phyloP scores from a whole-genome alignment of 2,329 filamentous ascomycete species.

The Colletotrichum spaethianum region DNA sequence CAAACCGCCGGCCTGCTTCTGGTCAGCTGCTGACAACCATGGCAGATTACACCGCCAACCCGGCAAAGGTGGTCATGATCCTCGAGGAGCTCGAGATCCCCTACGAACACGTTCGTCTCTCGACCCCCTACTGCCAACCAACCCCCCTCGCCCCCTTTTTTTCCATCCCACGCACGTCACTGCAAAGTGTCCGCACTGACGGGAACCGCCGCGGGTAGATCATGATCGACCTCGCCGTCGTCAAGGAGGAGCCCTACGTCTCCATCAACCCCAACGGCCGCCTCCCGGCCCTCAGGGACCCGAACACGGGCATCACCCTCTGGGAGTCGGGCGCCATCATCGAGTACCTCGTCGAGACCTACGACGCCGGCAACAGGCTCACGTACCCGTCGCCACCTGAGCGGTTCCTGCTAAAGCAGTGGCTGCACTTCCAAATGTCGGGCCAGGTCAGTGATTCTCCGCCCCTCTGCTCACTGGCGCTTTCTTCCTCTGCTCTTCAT shows the following conservation, averaged over 20 bases:
- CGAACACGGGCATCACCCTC: constrained; percentile 51
- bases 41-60: constrained; percentile 46
- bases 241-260: constrained; percentile 47
- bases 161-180: too few species aligned
- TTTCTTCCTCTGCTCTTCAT: too few species aligned
- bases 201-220: not conserved
- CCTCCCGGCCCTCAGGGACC: constrained; percentile 52
- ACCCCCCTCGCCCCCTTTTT: too few species aligned
- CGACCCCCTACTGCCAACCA: not conserved
- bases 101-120: constrained; percentile 46
- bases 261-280: constrained; percentile 54
- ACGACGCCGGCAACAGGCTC: constrained; percentile 48
- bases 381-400: constrained; percentile 46
- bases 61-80: constrained; percentile 51
- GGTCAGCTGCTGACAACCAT: not conserved
- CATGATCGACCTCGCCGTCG: constrained; percentile 43
- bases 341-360: constrained; percentile 50
- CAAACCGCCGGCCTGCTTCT: not conserved
- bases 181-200: not conserved
- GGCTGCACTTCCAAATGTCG: constrained; percentile 28
- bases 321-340: constrained; percentile 50
- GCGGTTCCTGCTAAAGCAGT: constrained; percentile 44
- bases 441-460: constrained; percentile 23
- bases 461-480: too few species aligned
- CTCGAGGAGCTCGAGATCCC: constrained; percentile 55